Evolutionary conservation across 805 yeast species (phyloP), one percentile per base, ranked within the genome.

Genomic region (Ogataea pignaliae): DNA sequence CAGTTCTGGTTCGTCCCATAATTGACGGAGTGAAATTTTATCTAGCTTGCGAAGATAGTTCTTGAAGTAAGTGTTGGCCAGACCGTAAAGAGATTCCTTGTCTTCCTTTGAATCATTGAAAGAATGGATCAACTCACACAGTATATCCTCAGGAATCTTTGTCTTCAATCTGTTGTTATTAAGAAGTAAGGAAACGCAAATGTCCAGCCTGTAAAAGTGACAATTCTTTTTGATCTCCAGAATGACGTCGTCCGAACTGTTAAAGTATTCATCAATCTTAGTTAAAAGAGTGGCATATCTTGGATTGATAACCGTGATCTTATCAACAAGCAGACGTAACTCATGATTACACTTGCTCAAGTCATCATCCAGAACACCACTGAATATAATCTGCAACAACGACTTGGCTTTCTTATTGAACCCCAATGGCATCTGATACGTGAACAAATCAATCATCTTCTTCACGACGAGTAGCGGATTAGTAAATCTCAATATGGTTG

Each of bases 381-480:
- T 75, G 57, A 90, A 84, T 41, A 88, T 74, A 42, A 81, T 76
- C 49, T 90, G 95, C 36, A 90, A 60, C 15, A 90, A 66, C 0
- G 89, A 83, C 40, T 73, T 73, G 12, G 77, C 75, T 28, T 53
- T 55, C 16, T 46, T 49, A 10, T 58, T 55, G 42, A 57, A 60
- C 18, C 87, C 85, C 57, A 81, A 74, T 1, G 69, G 69, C 30
- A 88, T 85, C 52, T 81, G 87, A n/a, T 85, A 87, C 69, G 93
- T 78, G 52, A 91, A 79, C 46, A 91, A 61, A 55, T 88, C 97
- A 31, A 90, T 76, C 60, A 91, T 67, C 17, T 83, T 79, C 48
- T 89, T 85, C 68, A 88, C 79, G 26, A 91, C 81, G 35, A 83
- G 78, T 65, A 89, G 79, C 2, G 99, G 98, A 57, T 91, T 91